A percentile compares a stretch with the other conserved stretches of the same genome.
Evolutionary conservation across 306 rosid species (phyloP).

Genomic region (Amphicarpaea edgeworthii): DNA sequence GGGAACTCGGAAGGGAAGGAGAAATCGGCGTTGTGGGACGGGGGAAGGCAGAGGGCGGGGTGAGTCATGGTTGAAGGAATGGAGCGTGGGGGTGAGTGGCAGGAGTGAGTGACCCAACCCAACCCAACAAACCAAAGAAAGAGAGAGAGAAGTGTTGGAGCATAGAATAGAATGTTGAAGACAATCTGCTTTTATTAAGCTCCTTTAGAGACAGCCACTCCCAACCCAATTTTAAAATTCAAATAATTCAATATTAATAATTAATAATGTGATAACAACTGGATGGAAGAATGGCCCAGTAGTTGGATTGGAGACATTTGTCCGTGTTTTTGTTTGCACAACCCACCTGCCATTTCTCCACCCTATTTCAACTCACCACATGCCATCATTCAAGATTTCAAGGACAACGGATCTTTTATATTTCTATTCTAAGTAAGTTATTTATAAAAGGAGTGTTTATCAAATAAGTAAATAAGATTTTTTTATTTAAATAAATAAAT

Average conservation of each 20-base stretch:
- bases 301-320: constrained; percentile 63
- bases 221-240: constrained; percentile 14
- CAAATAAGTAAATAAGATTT: no score
- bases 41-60: constrained; percentile 53
- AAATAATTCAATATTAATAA: neutral
- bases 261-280: constrained; percentile 44
- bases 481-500: no score
- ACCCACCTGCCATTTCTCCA: constrained; percentile 57
- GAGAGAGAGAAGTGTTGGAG: constrained; percentile 27
- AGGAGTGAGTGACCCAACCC: constrained; percentile 51
- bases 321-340: constrained; percentile 50
- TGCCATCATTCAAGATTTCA: neutral
- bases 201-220: constrained; percentile 47
- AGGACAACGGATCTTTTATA: no score
- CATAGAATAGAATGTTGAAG: constrained; percentile 65
- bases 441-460: no score
- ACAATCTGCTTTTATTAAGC: constrained; percentile 80
- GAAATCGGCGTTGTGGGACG: constrained; percentile 24
- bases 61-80: constrained; percentile 47
- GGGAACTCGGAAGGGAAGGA: constrained; percentile 76
- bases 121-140: no score
- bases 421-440: no score
- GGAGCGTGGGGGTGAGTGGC: constrained; percentile 21
- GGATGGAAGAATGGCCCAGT: constrained; percentile 62
- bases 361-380: neutral